Evolutionary conservation across 805 yeast genomes (phyloP), one percentile per base, ranked within the genome.

Genomic region (Yamadazyma nakazawae): DNA sequence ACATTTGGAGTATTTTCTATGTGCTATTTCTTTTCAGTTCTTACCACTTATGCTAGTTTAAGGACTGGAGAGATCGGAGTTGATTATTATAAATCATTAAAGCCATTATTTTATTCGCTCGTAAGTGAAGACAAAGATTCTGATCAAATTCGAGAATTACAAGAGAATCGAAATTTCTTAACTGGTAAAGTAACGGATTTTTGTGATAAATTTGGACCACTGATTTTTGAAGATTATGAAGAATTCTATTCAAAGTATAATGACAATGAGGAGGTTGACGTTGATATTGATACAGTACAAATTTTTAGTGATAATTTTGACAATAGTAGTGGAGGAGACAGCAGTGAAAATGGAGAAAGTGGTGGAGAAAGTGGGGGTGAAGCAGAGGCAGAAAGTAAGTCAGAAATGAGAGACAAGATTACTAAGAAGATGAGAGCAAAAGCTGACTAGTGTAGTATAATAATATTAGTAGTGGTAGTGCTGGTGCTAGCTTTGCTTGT

Each of bases 11-110:
- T 68, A 12, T 71, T 70, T 43, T 17, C 58, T 11, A 39, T 57
- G 3, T 69, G 66, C 49, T 71, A 70, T 49, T 55, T 60, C 10
- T 63, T 64, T 64, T 65, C 69, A 24, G 65, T 70, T 2, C 56
- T 68, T 26, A 70, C 73, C 16, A 71, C 76, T 0, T 71, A 67
- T 50, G 70, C 75, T 0, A 67, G 74, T 5, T 60, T 71, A 32
- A 51, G 75, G 41, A 62, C 65, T 5, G 76, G 76, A 3, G 76
- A 71, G 45, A 66, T 63, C 40, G 76, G 75, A 2, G 62, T 69
- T 35, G 75, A 70, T 49, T 65, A 66, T 45, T 70, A 69, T 57
- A 69, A 68, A 45, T 66, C 74, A 5, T 59, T 71, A 46, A 57
- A 55, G 40, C 76, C 76, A 7, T 57, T 71, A 26, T 59, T 68